phyloP scores from a whole-genome alignment of 805 yeast genomes.

The Metschnikowia corniflorae region DNA sequence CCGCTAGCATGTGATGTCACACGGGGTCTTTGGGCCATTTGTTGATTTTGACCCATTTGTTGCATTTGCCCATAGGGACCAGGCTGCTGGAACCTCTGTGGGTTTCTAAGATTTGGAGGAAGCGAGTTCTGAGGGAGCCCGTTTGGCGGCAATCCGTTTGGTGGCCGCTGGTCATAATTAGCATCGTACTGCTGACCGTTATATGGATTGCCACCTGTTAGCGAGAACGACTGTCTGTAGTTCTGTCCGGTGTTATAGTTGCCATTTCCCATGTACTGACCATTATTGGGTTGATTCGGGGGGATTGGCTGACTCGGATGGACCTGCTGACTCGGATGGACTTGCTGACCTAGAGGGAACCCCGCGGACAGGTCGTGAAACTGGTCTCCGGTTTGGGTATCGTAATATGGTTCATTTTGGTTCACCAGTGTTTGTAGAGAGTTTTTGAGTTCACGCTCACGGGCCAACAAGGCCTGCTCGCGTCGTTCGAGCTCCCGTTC shows the following conservation, averaged over 20 bases:
- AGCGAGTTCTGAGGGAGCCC: conserved; percentile 26
- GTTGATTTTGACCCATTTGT: conserved; percentile 2
- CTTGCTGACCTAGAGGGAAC: background rate
- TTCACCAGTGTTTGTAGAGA: background rate
- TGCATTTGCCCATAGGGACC: conserved; percentile 10
- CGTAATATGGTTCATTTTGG: conserved; percentile 2
- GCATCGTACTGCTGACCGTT: conserved; percentile 4
- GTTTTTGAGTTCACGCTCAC: conserved; percentile 12
- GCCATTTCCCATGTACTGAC: conserved; percentile 3
- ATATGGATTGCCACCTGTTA: conserved; percentile 12
- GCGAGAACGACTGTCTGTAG: conserved; percentile 11
- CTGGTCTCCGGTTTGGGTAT: conserved; percentile 4
- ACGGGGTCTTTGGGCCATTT: conserved; percentile 9
- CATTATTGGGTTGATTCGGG: conserved; percentile 2
- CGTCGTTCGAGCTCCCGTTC: conserved; percentile 26
- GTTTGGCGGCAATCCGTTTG: conserved; percentile 30
- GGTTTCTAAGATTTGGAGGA: conserved; percentile 25
- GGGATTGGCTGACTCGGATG: background rate
- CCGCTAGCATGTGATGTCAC: conserved; percentile 3
- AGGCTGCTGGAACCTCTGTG: conserved; percentile 22
- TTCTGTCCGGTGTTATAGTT: background rate
- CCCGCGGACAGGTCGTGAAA: conserved; percentile 4
- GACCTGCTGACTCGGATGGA: background rate
- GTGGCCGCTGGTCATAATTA: conserved; percentile 27
- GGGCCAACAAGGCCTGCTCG: conserved; percentile 24